Evolutionary conservation across 108 stramenopile species (phyloP), one percentile per base, ranked within the genome.

Genomic region (Schizochytrium sp.): DNA sequence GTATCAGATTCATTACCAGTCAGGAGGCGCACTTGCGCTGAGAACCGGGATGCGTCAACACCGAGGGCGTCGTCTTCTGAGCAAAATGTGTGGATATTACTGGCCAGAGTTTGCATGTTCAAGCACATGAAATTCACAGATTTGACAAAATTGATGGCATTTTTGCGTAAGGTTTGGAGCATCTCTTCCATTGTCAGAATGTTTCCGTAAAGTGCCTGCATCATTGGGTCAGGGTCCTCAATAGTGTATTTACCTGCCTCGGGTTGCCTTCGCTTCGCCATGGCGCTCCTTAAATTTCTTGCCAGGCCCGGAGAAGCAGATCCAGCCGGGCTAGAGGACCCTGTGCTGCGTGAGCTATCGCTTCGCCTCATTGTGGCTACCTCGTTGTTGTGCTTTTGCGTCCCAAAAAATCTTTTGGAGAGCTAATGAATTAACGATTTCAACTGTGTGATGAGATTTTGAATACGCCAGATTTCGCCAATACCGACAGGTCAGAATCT

Each of bases 181-280:
- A 83, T 55, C 10, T 55, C 50, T 40, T 83, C 76, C 5, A 83
- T 47, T 5, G 45, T 55, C n/a, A 83, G 76, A 40, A 83, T 83
- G 76, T 83, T 83, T 5, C 76, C 53, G 28, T 55, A 83, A 47
- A 83, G 53, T 42, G 76, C 76, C 53, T 83, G 76, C 76, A 83
- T 83, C 76, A 83, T 83, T 53, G 76, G 76, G 47, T 83, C 76
- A 13, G 76, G 76, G 47, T 83, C 76, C 28, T 83, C 76, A 38
- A 83, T 69, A 44, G 64, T 44, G 64, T 69, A 69, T 44, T 69
- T 69, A 44, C 64, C 64, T 38, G 42, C 64, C 28, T 44, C 8
- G 64, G 64, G 12, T 12, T 15, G 28, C 28, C 28, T 28, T 28
- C 28, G 28, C 28, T 28, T 28, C 28, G 28, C 28, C 28, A 28